These are phyloP conservation scores for Fusarium kyushuense DNA, from an alignment of 2,329 filamentous ascomycete genomes.

Conservation along the genomic window DNA sequence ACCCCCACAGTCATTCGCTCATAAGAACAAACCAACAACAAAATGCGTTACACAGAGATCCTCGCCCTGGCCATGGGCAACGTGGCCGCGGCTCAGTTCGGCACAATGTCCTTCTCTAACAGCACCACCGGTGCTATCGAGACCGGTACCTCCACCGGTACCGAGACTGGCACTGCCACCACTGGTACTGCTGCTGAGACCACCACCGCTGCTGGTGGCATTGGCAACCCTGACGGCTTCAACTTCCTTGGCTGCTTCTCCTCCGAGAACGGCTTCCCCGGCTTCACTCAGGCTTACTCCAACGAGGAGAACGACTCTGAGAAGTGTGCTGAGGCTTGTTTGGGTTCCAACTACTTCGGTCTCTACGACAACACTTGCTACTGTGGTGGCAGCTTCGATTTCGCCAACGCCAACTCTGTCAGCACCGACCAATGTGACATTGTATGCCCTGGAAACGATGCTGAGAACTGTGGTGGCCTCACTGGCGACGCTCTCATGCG, in stretches of 20 bases:
- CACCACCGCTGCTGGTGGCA: conserved; percentile 7
- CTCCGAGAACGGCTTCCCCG: conserved; percentile 47
- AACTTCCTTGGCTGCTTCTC: conserved; percentile 47
- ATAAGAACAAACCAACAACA: conserved; percentile 32
- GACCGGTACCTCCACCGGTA: conserved; percentile 11
- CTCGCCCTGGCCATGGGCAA: conserved; percentile 51
- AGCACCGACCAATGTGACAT: conserved; percentile 43
- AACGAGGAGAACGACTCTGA: conserved; percentile 33
- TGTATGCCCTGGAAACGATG: conserved; percentile 47
- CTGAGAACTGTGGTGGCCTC: conserved; percentile 47
- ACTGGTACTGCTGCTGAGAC: background rate
- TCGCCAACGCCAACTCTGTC: conserved; percentile 15
- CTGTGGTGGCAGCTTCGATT: conserved; percentile 45
- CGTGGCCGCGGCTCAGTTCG: conserved; percentile 46
- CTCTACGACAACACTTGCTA: conserved; percentile 48
- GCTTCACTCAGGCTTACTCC: conserved; percentile 36
- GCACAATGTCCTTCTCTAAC: conserved; percentile 25
- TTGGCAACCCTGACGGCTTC: conserved; percentile 34
- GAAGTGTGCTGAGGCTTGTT: conserved; percentile 44
- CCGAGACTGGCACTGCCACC: conserved; percentile 13
- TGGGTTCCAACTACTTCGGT: conserved; percentile 45
- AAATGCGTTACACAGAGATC: conserved; percentile 51
- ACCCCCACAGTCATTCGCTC: conserved; percentile 45
- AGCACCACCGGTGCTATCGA: conserved; percentile 6
- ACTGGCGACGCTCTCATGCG: conserved; percentile 15